These are phyloP conservation scores for Penicillium steckii DNA, from an alignment of 495 filamentous ascomycete genomes.

Conservation along the genomic window DNA sequence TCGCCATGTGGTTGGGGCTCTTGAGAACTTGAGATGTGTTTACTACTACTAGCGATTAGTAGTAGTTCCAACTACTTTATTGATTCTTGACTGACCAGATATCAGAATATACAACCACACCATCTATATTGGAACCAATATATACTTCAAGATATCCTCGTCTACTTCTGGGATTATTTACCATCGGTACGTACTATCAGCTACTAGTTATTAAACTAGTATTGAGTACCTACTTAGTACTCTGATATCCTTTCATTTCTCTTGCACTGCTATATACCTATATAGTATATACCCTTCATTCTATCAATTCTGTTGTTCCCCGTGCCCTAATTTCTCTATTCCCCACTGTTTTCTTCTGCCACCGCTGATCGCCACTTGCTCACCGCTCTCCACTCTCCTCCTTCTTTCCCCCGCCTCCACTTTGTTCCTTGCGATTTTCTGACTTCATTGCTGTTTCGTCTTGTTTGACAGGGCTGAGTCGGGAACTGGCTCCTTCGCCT, in stretches of 20 bases:
- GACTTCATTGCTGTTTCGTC: slow-evolving; percentile 4
- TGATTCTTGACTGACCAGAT: too few relatives aligned
- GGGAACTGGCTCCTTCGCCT: background rate
- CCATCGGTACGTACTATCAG: background rate
- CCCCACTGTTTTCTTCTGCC: background rate
- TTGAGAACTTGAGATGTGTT: too few relatives aligned
- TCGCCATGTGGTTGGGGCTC: slow-evolving; percentile 25
- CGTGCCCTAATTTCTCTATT: too few relatives aligned
- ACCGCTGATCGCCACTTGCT: slow-evolving; percentile 12
- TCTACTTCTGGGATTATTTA: background rate
- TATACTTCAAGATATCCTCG: background rate
- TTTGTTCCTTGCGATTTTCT: slow-evolving; percentile 13
- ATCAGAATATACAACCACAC: too few relatives aligned
- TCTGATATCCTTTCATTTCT: background rate
- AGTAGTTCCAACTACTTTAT: too few relatives aligned
- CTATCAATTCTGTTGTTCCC: too few relatives aligned
- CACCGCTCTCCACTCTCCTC: slow-evolving; percentile 28
- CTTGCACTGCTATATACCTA: too few relatives aligned
- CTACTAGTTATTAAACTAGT: too few relatives aligned
- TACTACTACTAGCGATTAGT: too few relatives aligned
- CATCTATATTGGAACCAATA: too few relatives aligned
- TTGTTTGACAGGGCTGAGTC: background rate
- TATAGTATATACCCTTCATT: too few relatives aligned
- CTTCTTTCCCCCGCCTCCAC: slow-evolving; percentile 21
- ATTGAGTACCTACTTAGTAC: background rate